A percentile compares a stretch with the other conserved stretches of the same genome.
These are phyloP conservation scores for Tricholoma sp. DNA, from an alignment of 768 basidiomycete genomes.

Conservation along the genomic window DNA sequence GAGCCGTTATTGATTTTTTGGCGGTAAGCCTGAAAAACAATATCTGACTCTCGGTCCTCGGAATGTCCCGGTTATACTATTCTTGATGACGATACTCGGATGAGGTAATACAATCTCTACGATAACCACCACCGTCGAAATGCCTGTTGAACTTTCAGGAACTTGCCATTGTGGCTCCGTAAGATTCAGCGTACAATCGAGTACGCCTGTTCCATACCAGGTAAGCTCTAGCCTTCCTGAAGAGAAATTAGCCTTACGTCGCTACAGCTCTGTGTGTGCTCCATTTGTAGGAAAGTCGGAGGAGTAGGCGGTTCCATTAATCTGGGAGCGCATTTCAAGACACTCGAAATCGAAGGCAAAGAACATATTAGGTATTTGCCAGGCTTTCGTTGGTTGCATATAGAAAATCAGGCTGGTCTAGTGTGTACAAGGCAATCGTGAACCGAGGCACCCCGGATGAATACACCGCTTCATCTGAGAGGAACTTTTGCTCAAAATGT, in stretches of 20 bases:
- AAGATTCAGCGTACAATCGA: conserved; percentile 41
- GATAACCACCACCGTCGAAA: background rate
- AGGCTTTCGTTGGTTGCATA: background rate
- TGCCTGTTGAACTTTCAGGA: conserved; percentile 56
- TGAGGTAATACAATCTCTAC: no score
- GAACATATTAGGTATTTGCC: conserved; percentile 45
- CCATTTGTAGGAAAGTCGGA: conserved; percentile 68
- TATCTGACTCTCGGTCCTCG: no score
- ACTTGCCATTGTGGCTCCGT: conserved; percentile 53
- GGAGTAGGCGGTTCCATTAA: conserved; percentile 63
- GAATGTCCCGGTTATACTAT: no score
- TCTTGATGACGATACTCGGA: no score
- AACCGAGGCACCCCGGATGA: conserved; percentile 50
- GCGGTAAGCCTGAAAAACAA: no score
- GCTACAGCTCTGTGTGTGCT: conserved; percentile 54
- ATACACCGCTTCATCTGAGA: conserved; percentile 45
- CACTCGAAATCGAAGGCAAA: conserved; percentile 49
- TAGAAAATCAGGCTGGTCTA: conserved; percentile 15
- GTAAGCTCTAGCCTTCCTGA: conserved; percentile 23
- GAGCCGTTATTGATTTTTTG: no score
- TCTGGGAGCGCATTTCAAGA: conserved; percentile 49
- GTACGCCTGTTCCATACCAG: conserved; percentile 62
- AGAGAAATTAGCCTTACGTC: background rate
- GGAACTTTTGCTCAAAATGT: conserved; percentile 61
- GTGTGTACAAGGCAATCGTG: conserved; percentile 59